These are phyloP conservation scores for Geranomyces variabilis DNA, from an alignment of 192 early-diverging fungal species.

Conservation along the genomic window DNA sequence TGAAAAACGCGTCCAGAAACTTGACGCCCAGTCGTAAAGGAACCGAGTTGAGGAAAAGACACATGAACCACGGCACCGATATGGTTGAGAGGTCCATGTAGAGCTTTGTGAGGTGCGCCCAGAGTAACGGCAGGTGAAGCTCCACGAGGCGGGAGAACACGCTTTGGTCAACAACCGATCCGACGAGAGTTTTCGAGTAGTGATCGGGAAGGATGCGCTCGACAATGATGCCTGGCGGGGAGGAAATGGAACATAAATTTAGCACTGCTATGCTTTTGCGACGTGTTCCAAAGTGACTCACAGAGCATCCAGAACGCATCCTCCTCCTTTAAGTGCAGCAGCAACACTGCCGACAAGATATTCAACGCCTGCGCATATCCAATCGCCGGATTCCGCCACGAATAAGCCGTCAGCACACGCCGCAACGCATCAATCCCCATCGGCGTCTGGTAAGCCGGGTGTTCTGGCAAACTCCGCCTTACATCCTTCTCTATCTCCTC, in stretches of 20 bases:
- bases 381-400: conserved; percentile 62
- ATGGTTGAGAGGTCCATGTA: conserved; percentile 63
- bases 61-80: conserved; percentile 66
- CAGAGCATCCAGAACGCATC: conserved; percentile 66
- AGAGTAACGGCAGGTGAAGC: conserved; percentile 47
- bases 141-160: conserved; percentile 55
- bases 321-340: conserved; percentile 58
- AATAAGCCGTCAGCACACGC: conserved; percentile 59
- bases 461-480: conserved; percentile 59
- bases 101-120: conserved; percentile 53
- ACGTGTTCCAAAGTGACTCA: conserved; percentile 26
- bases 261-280: neutral
- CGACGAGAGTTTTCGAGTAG: conserved; percentile 64
- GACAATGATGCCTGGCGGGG: conserved; percentile 56
- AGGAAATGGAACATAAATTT: neutral
- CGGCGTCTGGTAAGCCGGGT: conserved; percentile 58
- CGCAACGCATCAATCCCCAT: conserved; percentile 58
- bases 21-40: conserved; percentile 51
- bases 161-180: conserved; percentile 61
- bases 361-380: conserved; percentile 70
- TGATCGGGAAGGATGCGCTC: conserved; percentile 63
- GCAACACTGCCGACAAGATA: conserved; percentile 59
- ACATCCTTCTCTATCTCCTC: conserved; percentile 72
- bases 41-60: conserved; percentile 60
- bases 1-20: conserved; percentile 61